Evolutionary conservation across 2,329 filamentous ascomycete genomes (phyloP).

Genomic region (Ceratocystis destructans): DNA sequence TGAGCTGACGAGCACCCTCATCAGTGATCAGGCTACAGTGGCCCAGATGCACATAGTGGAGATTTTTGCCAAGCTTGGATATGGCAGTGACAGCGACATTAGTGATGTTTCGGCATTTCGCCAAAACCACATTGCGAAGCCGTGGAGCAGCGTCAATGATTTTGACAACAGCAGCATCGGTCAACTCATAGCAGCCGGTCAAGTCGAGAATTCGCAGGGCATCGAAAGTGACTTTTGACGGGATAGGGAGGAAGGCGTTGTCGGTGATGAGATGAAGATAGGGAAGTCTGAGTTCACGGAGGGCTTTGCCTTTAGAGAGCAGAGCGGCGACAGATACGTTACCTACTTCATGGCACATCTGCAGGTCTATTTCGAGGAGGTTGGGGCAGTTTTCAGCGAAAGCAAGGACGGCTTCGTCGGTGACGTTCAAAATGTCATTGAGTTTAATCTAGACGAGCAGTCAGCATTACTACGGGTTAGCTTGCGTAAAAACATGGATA

Average conservation of each 20-base stretch:
- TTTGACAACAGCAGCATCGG: constrained; percentile 74
- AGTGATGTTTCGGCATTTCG: constrained; percentile 87
- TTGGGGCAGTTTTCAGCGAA: constrained; percentile 83
- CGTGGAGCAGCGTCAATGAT: constrained; percentile 79
- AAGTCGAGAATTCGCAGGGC: constrained; percentile 86
- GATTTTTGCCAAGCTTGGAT: constrained; percentile 78
- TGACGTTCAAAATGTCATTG: constrained; percentile 78
- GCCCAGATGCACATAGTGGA: constrained; percentile 91
- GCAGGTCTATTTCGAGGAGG: constrained; percentile 90
- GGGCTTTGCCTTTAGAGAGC: constrained; percentile 59
- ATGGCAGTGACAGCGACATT: constrained; percentile 80
- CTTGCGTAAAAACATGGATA: not conserved
- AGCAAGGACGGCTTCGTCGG: constrained; percentile 65
- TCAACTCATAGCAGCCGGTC: constrained; percentile 72
- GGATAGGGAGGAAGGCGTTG: constrained; percentile 70
- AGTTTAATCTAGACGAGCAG: constrained; percentile 72
- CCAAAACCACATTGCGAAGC: constrained; percentile 80
- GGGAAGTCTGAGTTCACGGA: constrained; percentile 81
- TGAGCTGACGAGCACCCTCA: constrained; percentile 67
- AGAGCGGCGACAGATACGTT: constrained; percentile 74
- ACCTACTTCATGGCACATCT: constrained; percentile 68
- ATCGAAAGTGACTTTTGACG: constrained; percentile 57
- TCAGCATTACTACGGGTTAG: constrained; percentile 34
- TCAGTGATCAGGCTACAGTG: constrained; percentile 91
- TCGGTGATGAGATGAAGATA: constrained; percentile 78